Base-by-base conservation (phyloP, 2,329 filamentous ascomycete genomes). In the Blastomyces percursus region DNA sequence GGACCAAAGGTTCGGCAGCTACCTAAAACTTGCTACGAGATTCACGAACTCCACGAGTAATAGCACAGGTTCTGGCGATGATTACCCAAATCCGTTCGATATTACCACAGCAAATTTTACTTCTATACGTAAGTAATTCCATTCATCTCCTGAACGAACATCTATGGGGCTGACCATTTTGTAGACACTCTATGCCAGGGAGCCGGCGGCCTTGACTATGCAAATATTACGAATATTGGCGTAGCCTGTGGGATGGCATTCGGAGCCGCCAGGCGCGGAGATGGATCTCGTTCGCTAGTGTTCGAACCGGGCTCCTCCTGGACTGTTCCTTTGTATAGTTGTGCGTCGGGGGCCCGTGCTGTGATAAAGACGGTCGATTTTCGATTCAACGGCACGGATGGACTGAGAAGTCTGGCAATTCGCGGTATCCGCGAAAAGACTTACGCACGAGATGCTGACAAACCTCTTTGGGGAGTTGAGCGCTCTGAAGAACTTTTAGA, bases 311-410 rank as follows among this genome's bases (percentile, higher is more conserved):
- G 73, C 5, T 76, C 76, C 16, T 64, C 69, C 44, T 82, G 79
- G 78, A 73, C 74, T 0, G 67, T 74, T 4, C 74, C 77, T 0
- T 62, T 81, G 0, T 80, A 80, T 63, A 70, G 72, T 0, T 82
- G 80, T 64, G 77, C 78, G 1, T 74, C 73, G 0, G 68, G 76
- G 0, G 65, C 76, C 3, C 75, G 75, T 58, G 79, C 79, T 2
- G 74, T 71, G 0, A 72, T 82, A 62, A 81, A 81, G 65, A 77
- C 74, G 0, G 77, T 79, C 7, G 68, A 69, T 0, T 80, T 82
- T 64, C 64, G 68, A 1, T 74, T 71, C 65, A 81, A 81, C 64
- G 75, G 74, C 2, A 78, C 76, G 0, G 66, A 71, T 14, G 70
- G 67, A 7, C 64, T 81, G 0, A 66, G 69, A 11, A 69, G 69